Conservation (phyloP, 208 protist species). For the Angomonas ambiguus region DNA sequence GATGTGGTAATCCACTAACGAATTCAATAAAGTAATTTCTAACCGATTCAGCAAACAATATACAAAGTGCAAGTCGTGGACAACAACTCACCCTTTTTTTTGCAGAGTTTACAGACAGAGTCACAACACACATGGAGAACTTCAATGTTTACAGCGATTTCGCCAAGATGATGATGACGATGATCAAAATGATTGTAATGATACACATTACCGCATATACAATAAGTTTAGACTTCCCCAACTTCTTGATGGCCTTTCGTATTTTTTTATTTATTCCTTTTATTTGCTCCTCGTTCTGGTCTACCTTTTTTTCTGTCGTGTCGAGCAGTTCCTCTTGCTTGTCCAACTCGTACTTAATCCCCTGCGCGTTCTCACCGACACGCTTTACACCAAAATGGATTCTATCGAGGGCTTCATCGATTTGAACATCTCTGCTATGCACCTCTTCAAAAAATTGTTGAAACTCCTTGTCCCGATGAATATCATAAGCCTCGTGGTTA, state of each 20-base stretch:
- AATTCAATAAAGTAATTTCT: too few species aligned
- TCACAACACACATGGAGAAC: too few species aligned
- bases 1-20: too few species aligned
- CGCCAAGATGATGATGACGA: conserved; percentile 45
- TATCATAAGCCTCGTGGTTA: conserved; percentile 23
- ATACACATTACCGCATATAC: conserved; percentile 44
- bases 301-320: conserved; percentile 28
- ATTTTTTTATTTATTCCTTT: conserved; percentile 33
- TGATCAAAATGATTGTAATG: conserved; percentile 41
- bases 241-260: conserved; percentile 34
- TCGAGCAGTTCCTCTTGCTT: conserved; percentile 36
- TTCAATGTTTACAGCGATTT: conserved; percentile 34
- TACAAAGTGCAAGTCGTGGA: too few species aligned
- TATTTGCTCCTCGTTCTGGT: conserved; percentile 37
- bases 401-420: conserved; percentile 50
- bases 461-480: conserved; percentile 49
- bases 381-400: conserved; percentile 46
- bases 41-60: too few species aligned
- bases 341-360: conserved; percentile 44
- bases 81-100: too few species aligned
- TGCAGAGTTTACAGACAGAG: too few species aligned
- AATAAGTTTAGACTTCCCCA: conserved; percentile 45
- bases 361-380: conserved; percentile 44
- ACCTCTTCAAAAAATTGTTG: conserved; percentile 38
- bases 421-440: conserved; percentile 35